Evolutionary conservation across 345 rosid species (phyloP).

Genomic region (Dimocarpus longan): DNA sequence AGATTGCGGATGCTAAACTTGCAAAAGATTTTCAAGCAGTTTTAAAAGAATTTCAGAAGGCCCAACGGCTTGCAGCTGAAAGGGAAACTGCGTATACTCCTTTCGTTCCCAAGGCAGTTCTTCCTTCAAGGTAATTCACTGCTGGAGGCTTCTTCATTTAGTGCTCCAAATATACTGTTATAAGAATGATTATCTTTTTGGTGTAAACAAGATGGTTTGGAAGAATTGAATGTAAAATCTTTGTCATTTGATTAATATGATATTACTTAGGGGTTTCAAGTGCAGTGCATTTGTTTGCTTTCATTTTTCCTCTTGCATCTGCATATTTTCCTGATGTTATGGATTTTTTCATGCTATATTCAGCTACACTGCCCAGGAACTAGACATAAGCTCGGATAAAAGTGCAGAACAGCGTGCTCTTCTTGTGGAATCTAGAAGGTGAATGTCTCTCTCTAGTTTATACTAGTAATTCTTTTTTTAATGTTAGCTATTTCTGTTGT

Average conservation of each 20-base stretch:
- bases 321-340: conserved; percentile 21
- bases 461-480: neutral
- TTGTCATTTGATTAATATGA: neutral
- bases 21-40: conserved; percentile 97
- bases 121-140: conserved; percentile 71
- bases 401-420: conserved; percentile 67
- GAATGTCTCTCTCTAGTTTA: conserved; percentile 18
- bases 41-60: conserved; percentile 95
- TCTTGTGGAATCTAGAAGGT: conserved; percentile 89
- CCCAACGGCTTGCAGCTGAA: conserved; percentile 96
- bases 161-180: neutral
- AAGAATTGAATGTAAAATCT: conserved; percentile 3
- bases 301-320: neutral
- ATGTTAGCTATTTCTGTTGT: neutral
- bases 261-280: conserved; percentile 1
- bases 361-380: conserved; percentile 53
- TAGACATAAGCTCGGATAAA: conserved; percentile 48
- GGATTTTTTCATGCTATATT: conserved; percentile 20
- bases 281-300: neutral
- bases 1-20: conserved; percentile 94
- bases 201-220: neutral
- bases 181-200: neutral
- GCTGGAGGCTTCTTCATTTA: neutral
- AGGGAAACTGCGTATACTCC: conserved; percentile 92
- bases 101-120: conserved; percentile 61